Base-by-base conservation (phyloP, 768 basidiomycete species). In the Naganishia antarctica region DNA sequence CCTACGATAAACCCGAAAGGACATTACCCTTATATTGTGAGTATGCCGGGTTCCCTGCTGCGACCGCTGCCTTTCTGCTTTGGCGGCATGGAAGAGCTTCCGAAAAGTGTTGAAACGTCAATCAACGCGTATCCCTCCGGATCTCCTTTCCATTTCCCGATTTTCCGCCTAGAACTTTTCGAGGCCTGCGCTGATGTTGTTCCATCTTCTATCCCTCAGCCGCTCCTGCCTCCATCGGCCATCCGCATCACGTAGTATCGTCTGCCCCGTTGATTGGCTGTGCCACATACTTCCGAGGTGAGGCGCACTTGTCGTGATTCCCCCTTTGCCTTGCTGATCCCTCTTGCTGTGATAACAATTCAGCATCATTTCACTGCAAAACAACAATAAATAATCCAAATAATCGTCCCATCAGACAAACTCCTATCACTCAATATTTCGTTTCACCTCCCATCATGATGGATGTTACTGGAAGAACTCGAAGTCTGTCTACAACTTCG, bases 51-150 rank as follows among this genome's bases (percentile, higher is more conserved):
- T n/a, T n/a, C n/a, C n/a, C n/a, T n/a, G n/a, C n/a, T n/a, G n/a
- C n/a, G n/a, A n/a, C n/a, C n/a, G 7, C 11, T 57, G 31, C 37
- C 12, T 40, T 34, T 57, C 11, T 40, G 4, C n/a, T 21, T 18
- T 11, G 18, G 4, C 1, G 8, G 51, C 32, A 25, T 34, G 51
- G 51, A 31, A 53, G 32, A 25, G 32, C 53, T 37, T 41, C 53
- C 23, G 50, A 51, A 51, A 50, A 26, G 53, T 40, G 53, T 57
- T 34, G 26, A 57, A 57, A 2, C 23, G 53, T 34, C 53, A 57
- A 34, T 57, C 53, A 41, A 57, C 34, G 53, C 53, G 34, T 40
- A 37, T 25, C 23, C 28, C 28, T 12, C 21, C 23, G 12, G 18
- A 57, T 21, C n/a, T 34, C 21, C 53, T 37, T 40, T 51, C 23